Base-by-base conservation (phyloP, 2,329 filamentous ascomycete genomes). In the Neurospora sp. region DNA sequence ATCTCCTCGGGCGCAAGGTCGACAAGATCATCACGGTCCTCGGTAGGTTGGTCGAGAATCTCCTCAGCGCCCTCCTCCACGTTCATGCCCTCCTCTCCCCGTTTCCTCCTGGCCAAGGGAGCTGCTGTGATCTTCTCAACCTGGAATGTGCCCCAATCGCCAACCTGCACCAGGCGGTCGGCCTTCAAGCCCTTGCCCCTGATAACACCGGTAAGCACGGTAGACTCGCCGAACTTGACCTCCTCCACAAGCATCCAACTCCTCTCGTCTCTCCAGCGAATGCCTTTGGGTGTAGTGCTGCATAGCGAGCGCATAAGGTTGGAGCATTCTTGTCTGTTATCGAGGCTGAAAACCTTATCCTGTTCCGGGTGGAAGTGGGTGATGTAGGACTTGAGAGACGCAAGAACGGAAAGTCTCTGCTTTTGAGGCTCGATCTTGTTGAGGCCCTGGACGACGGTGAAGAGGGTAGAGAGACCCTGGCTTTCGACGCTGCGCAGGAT, bases 241-340 rank as follows among this genome's bases (percentile, higher is more conserved):
- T 94, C 87, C 74, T 99, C 96, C 4, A 95, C 88, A 70, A 97
- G 82, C 90, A 99, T 93, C 92, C 96, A 99, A 76, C 93, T 97
- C 75, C 96, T 87, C 74, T 97, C 93, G 68, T 99, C 96, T 75
- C 96, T 89, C 96, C 96, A 99, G 73, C 90, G 85, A n/a, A 99
- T 88, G 0, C 96, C 96, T 82, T 97, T 98, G 11, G 96, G 95
- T 62, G 91, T 93, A 42, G 91, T 93, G 73, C 90, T 97, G 84
- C 96, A 99, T 17, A 99, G 83, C 38, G 93, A 95, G 68, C 96
- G 88, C 80, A 98, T 91, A 43, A 97, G 84, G 78, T 97, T 98
- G 68, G 93, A 88, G 78, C 92, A 95, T 79, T 99, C 96, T 78
- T 97, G 93, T 77, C 92, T 87, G 72, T 88, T 95, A 78, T 97